phyloP scores from a whole-genome alignment of 768 basidiomycete genomes.

The Tubosaeta sp. region DNA sequence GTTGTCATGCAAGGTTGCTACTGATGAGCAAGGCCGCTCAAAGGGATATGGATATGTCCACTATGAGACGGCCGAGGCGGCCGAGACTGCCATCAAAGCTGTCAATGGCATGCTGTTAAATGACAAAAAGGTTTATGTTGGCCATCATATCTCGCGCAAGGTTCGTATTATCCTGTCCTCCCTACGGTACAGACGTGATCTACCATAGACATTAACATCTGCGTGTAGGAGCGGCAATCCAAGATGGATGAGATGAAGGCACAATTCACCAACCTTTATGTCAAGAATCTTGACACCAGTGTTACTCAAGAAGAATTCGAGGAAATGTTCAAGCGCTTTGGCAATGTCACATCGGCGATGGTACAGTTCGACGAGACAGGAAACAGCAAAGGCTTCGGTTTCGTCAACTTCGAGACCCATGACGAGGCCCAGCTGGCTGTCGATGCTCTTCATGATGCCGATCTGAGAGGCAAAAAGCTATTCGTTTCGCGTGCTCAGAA shows the following conservation, averaged over 20 bases:
- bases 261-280: slow-evolving; percentile 96
- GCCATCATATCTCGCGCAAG: slow-evolving; percentile 96
- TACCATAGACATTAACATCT: neutral
- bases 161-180: slow-evolving; percentile 33
- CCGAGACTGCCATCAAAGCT: slow-evolving; percentile 93
- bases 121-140: slow-evolving; percentile 99
- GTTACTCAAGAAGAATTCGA: slow-evolving; percentile 84
- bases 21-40: slow-evolving; percentile 91
- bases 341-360: slow-evolving; percentile 84
- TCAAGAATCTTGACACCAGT: slow-evolving; percentile 93
- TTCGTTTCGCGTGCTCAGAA: slow-evolving; percentile 98
- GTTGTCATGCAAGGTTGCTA: slow-evolving; percentile 98
- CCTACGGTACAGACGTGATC: no score
- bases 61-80: slow-evolving; percentile 96
- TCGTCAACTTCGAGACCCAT: slow-evolving; percentile 93
- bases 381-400: slow-evolving; percentile 95
- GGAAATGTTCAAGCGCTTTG: slow-evolving; percentile 71
- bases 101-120: slow-evolving; percentile 99
- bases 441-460: slow-evolving; percentile 82
- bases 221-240: slow-evolving; percentile 82
- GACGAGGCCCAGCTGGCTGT: slow-evolving; percentile 91
- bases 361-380: slow-evolving; percentile 82
- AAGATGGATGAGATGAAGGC: slow-evolving; percentile 97
- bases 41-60: slow-evolving; percentile 99
- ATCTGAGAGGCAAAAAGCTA: slow-evolving; percentile 81